Evolutionary conservation across 768 basidiomycete genomes (phyloP), one percentile per base, ranked within the genome.

Genomic region (Suillus cothurnatus): DNA sequence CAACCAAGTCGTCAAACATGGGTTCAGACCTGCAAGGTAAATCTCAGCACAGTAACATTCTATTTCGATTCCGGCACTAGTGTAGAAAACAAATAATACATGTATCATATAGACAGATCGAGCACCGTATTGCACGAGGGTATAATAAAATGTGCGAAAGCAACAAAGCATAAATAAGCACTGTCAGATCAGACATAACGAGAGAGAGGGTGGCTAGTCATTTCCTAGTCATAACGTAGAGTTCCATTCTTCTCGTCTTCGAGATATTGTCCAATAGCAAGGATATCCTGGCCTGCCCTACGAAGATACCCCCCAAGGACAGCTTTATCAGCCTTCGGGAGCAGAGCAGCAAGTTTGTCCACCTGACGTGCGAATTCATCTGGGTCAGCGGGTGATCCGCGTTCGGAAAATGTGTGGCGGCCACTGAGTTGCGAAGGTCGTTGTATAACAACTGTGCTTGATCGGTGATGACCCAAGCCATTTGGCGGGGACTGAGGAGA

Each of bases 221-320:
- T n/a, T n/a, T n/a, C n/a, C 73, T 70, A 80, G 47, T 77, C 74
- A 50, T 73, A 67, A 64, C 81, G 80, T 57, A 93, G 72, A 55
- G 80, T 82, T 38, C 91, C 91, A 71, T 88, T 91, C 79, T 89
- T 90, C 73, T 93, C 90, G 68, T 94, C 93, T 68, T 93, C 92
- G 14, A 94, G 80, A 74, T 92, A 94, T 72, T 92, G 89, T 19
- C 91, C 91, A 69, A 94, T 92, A n/a, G 93, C 93, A 50, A 92
- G 79, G 50, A 93, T 90, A 75, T 93, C 92, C 72, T 91, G 86
- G 26, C 93, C 93, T 12, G 91, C 81, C 12, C 89, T 83, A 34
- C 85, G 85, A 65, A 94, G 76, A 74, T 94, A 94, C 17, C 86
- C 84, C 45, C 88, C 88, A 9, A 94, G 82, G 2, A 92, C 77